A percentile compares a stretch with the other conserved stretches of the same genome.
Evolutionary conservation across 441 rosid genomes (phyloP).

Genomic region (Lepidium campestre): DNA sequence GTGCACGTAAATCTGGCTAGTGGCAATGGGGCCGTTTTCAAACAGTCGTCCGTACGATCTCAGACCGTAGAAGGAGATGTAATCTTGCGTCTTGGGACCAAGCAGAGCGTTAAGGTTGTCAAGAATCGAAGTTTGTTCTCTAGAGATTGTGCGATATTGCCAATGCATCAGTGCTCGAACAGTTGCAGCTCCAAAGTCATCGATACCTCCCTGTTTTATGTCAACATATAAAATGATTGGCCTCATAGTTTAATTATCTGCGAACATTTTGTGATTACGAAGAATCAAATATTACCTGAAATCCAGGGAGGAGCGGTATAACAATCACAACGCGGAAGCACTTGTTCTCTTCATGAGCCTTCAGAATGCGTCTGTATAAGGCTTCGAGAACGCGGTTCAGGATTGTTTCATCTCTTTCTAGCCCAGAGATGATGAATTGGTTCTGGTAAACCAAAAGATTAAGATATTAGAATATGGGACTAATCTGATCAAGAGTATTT

Average conservation of each 20-base stretch:
- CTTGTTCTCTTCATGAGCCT: conserved; percentile 51
- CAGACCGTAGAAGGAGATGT: conserved; percentile 92
- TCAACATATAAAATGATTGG: background rate
- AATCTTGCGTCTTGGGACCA: conserved; percentile 60
- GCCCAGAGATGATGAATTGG: conserved; percentile 74
- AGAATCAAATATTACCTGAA: conserved; percentile 42
- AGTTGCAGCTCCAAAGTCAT: conserved; percentile 74
- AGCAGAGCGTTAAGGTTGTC: conserved; percentile 42
- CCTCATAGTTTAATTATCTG: background rate
- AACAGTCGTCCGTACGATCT: conserved; percentile 77
- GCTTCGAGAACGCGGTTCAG: conserved; percentile 64
- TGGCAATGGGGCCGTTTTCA: conserved; percentile 82
- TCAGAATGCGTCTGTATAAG: conserved; percentile 45
- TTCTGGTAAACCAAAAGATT: conserved; percentile 39
- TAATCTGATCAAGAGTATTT: background rate
- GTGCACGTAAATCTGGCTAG: conserved; percentile 89
- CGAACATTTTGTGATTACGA: background rate
- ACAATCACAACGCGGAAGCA: conserved; percentile 55
- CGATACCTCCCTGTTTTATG: conserved; percentile 54
- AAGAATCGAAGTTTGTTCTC: conserved; percentile 57
- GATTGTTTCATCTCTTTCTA: conserved; percentile 54
- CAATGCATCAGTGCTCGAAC: conserved; percentile 79
- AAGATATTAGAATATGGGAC: background rate
- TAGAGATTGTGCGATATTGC: conserved; percentile 65
- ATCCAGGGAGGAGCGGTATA: conserved; percentile 72